phyloP scores from a whole-genome alignment of 140 eudicot genomes.

The Stevia rebaudiana region DNA sequence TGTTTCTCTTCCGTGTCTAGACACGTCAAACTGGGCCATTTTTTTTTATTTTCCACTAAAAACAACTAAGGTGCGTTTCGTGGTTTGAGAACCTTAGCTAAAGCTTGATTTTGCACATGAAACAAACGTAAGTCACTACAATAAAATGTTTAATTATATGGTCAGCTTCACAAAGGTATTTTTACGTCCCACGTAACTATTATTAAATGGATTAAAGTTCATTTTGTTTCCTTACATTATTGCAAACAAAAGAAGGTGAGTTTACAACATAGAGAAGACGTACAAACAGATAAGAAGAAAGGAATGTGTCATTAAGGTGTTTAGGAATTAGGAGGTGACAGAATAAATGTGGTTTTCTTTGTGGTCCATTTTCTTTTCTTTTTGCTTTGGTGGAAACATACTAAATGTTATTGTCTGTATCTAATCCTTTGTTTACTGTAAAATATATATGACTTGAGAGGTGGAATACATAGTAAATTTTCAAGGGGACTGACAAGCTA shows the following conservation, averaged over 20 bases:
- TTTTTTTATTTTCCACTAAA: no score
- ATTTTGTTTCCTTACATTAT: background rate
- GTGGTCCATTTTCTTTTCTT: constrained; percentile 27
- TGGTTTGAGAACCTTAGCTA: no score
- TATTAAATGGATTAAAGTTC: constrained; percentile 13
- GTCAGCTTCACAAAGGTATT: background rate
- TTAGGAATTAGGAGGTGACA: background rate
- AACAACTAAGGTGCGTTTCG: no score
- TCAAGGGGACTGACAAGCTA: background rate
- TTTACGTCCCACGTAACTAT: background rate
- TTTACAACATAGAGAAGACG: background rate
- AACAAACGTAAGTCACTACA: no score
- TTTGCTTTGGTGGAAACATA: background rate
- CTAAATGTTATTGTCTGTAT: background rate
- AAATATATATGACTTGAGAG: background rate
- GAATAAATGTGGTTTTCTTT: constrained; percentile 5
- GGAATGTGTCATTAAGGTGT: constrained; percentile 23
- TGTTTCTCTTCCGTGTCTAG: no score
- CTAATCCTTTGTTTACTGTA: background rate
- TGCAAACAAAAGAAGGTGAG: background rate
- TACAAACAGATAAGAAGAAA: constrained; percentile 21
- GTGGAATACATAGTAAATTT: no score
- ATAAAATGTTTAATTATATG: background rate
- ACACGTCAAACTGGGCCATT: no score
- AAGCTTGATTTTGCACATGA: no score